A percentile compares a stretch with the other conserved stretches of the same genome.
Conservation (phyloP, 371 early-diverging fungal genomes). For the Haplosporangium sp. region DNA sequence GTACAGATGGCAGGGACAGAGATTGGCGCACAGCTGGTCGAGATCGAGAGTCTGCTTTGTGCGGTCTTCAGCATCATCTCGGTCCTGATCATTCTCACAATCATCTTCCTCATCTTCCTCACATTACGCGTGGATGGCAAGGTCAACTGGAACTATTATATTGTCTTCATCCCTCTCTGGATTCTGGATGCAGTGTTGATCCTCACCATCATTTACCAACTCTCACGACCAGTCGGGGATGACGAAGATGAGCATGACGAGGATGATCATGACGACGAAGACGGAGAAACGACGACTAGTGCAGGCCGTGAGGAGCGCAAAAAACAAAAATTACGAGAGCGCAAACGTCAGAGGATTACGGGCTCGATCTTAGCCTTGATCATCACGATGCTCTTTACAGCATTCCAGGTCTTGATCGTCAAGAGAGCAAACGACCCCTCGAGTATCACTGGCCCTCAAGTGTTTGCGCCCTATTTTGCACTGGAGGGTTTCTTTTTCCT, state of each 20-base stretch:
- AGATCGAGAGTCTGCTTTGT: slow-evolving; percentile 79
- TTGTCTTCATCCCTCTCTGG: slow-evolving; percentile 88
- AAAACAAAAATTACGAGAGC: slow-evolving; percentile 31
- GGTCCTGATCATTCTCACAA: slow-evolving; percentile 67
- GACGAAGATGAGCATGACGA: slow-evolving; percentile 41
- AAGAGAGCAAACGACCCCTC: slow-evolving; percentile 58
- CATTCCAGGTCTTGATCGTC: slow-evolving; percentile 66
- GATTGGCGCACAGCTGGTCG: slow-evolving; percentile 78
- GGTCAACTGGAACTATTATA: slow-evolving; percentile 74
- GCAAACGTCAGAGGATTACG: slow-evolving; percentile 23
- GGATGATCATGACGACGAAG: slow-evolving; percentile 50
- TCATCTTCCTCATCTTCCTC: slow-evolving; percentile 83
- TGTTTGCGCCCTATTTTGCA: slow-evolving; percentile 53
- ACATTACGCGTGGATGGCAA: slow-evolving; percentile 79
- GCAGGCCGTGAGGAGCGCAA: slow-evolving; percentile 40
- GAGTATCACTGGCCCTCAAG: slow-evolving; percentile 34
- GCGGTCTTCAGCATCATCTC: slow-evolving; percentile 67
- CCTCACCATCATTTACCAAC: slow-evolving; percentile 39
- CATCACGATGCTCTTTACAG: slow-evolving; percentile 56
- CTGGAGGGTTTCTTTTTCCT: slow-evolving; percentile 37
- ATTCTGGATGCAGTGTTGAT: slow-evolving; percentile 66
- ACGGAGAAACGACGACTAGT: slow-evolving; percentile 16
- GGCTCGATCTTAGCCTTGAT: slow-evolving; percentile 34
- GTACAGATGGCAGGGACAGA: slow-evolving; percentile 83
- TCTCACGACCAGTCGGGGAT: slow-evolving; percentile 40